Evolutionary conservation across 805 yeast species (phyloP).

Genomic region (Spathaspora sp.): DNA sequence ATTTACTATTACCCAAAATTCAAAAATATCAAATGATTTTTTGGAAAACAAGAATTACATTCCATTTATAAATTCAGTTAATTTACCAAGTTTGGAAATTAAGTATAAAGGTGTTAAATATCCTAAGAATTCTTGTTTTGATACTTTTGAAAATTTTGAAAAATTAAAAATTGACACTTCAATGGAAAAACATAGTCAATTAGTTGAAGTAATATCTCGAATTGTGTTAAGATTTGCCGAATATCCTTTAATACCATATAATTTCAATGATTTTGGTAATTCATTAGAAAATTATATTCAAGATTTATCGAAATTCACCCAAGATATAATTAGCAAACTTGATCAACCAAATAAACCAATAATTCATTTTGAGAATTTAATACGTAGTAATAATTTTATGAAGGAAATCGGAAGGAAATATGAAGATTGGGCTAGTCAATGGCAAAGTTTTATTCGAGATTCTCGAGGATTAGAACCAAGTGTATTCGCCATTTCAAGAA

Average conservation of each 20-base stretch:
- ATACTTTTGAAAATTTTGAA: conserved; percentile 56
- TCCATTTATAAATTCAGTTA: conserved; percentile 61
- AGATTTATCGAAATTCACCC: conserved; percentile 44
- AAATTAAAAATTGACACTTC: conserved; percentile 47
- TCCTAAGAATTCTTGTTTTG: conserved; percentile 60
- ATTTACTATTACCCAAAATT: conserved; percentile 15
- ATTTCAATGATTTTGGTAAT: conserved; percentile 45
- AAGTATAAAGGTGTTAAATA: conserved; percentile 42
- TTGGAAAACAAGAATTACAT: conserved; percentile 57
- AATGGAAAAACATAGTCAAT: conserved; percentile 51
- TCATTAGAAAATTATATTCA: conserved; percentile 40
- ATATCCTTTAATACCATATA: conserved; percentile 71
- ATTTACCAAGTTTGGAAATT: conserved; percentile 67
- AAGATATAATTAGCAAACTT: conserved; percentile 14
- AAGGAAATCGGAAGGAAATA: conserved; percentile 40
- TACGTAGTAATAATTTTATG: conserved; percentile 19
- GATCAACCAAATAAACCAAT: conserved; percentile 12
- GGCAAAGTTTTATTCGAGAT: conserved; percentile 47
- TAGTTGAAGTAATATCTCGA: conserved; percentile 54
- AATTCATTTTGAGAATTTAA: conserved; percentile 22
- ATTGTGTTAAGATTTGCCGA: conserved; percentile 62
- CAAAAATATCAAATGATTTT: conserved; percentile 21
- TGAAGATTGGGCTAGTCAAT: conserved; percentile 54
- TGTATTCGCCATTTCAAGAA: conserved; percentile 63
- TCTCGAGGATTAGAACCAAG: conserved; percentile 68